Evolutionary conservation across 495 filamentous ascomycete genomes (phyloP).

Genomic region (Peziza echinospora): DNA sequence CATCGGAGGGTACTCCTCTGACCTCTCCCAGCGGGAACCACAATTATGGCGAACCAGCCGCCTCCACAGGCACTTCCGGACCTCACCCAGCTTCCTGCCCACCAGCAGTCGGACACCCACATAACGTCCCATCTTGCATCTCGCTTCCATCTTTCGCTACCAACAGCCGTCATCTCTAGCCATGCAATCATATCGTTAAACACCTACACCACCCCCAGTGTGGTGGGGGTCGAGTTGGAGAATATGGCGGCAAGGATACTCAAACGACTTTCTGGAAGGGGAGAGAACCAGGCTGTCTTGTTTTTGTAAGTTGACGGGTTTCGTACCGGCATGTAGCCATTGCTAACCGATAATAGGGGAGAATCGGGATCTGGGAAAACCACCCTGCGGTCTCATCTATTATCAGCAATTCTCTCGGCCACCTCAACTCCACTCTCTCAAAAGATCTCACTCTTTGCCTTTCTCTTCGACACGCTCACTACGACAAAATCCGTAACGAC

Average conservation of each 20-base stretch:
- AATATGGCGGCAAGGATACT: slow-evolving; percentile 70
- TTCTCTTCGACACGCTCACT: slow-evolving; percentile 85
- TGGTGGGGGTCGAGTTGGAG: slow-evolving; percentile 40
- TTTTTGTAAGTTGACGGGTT: slow-evolving; percentile 48
- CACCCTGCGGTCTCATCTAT: slow-evolving; percentile 67
- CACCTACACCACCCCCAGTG: slow-evolving; percentile 62
- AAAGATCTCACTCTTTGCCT: slow-evolving; percentile 80
- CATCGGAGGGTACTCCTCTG: not conserved
- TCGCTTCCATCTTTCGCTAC: slow-evolving; percentile 75
- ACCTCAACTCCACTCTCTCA: slow-evolving; percentile 79
- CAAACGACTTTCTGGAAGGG: slow-evolving; percentile 64
- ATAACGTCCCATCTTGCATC: slow-evolving; percentile 88
- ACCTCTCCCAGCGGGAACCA: not conserved
- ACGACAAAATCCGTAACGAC: slow-evolving; percentile 96
- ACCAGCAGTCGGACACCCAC: slow-evolving; percentile 90
- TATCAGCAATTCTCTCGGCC: slow-evolving; percentile 63
- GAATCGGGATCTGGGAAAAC: slow-evolving; percentile 94
- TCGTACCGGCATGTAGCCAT: not conserved
- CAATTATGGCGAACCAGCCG: slow-evolving; percentile 18
- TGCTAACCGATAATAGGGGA: slow-evolving; percentile 32
- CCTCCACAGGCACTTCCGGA: slow-evolving; percentile 65
- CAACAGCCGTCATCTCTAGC: slow-evolving; percentile 68
- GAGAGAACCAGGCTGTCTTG: slow-evolving; percentile 76
- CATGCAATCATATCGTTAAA: slow-evolving; percentile 80
- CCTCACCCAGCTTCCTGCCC: slow-evolving; percentile 64